A percentile compares a stretch with the other conserved stretches of the same genome.
phyloP scores from a whole-genome alignment of 2,329 filamentous ascomycete genomes.

The Colletotrichum acutatum region DNA sequence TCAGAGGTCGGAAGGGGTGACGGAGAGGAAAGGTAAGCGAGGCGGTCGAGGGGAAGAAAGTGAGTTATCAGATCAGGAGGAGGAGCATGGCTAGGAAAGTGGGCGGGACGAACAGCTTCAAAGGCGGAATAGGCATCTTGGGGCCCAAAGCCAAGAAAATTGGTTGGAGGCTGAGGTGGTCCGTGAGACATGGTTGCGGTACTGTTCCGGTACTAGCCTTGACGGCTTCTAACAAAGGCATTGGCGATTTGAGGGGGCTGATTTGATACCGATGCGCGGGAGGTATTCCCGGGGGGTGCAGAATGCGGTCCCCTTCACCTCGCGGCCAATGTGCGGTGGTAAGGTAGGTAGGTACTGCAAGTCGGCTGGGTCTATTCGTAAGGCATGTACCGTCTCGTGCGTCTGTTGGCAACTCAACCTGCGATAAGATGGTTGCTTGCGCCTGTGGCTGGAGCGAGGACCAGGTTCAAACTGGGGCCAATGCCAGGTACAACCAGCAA shows the following conservation, averaged over 20 bases:
- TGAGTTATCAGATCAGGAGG: conserved; percentile 12
- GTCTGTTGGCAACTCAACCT: conserved; percentile 17
- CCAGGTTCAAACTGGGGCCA: not conserved
- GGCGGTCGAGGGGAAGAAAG: not conserved
- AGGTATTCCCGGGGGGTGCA: not conserved
- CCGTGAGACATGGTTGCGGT: conserved; percentile 48
- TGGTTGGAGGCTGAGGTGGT: conserved; percentile 47
- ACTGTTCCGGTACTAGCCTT: conserved; percentile 29
- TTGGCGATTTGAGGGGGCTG: conserved; percentile 18
- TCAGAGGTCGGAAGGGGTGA: not conserved
- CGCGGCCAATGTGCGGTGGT: not conserved
- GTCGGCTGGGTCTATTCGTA: conserved; percentile 1
- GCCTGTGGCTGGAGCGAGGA: not conserved
- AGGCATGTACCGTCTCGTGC: not conserved
- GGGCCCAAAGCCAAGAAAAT: conserved; percentile 49
- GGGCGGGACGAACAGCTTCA: conserved; percentile 33
- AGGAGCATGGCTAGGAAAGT: not conserved
- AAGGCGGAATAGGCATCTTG: conserved; percentile 38
- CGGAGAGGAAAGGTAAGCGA: conserved; percentile 16
- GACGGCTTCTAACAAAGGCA: conserved; percentile 34
- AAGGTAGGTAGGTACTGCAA: conserved; percentile 13
- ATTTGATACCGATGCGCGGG: not conserved
- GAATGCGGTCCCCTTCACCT: conserved; percentile 14
- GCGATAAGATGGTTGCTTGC: conserved; percentile 4
- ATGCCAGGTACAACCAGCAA: not conserved